phyloP scores from a whole-genome alignment of 2,329 filamentous ascomycete species.

The Biscogniauxia marginata region DNA sequence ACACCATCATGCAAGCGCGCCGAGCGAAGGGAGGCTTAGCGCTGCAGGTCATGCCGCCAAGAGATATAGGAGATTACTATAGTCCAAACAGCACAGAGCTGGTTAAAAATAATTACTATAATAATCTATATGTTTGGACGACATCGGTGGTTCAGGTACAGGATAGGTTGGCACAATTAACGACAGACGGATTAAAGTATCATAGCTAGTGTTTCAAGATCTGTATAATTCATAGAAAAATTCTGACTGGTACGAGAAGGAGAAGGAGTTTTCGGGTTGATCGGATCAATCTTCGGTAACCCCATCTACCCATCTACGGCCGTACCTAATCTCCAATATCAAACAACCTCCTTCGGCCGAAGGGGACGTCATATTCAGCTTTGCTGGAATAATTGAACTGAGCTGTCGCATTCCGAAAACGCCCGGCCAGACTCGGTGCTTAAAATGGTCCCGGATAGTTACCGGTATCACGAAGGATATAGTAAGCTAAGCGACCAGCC shows the following conservation, averaged over 20 bases:
- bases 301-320: too few relatives aligned
- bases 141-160: background rate
- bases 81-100: background rate
- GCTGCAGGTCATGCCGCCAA: background rate
- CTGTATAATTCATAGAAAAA: background rate
- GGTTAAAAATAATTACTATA: background rate
- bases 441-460: conserved; percentile 19
- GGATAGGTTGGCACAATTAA: background rate
- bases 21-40: background rate
- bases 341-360: background rate
- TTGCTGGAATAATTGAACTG: too few relatives aligned
- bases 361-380: background rate
- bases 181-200: background rate
- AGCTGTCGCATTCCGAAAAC: background rate
- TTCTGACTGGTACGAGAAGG: background rate
- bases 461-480: conserved; percentile 7
- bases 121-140: too few relatives aligned
- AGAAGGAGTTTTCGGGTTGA: background rate
- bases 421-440: conserved; percentile 13
- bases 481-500: conserved; percentile 6
- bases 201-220: conserved; percentile 4
- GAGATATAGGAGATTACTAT: background rate
- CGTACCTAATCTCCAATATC: background rate
- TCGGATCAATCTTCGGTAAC: background rate
- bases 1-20: background rate